Conservation (phyloP, 2,329 filamentous ascomycete species). For the Cladosporium sp. region DNA sequence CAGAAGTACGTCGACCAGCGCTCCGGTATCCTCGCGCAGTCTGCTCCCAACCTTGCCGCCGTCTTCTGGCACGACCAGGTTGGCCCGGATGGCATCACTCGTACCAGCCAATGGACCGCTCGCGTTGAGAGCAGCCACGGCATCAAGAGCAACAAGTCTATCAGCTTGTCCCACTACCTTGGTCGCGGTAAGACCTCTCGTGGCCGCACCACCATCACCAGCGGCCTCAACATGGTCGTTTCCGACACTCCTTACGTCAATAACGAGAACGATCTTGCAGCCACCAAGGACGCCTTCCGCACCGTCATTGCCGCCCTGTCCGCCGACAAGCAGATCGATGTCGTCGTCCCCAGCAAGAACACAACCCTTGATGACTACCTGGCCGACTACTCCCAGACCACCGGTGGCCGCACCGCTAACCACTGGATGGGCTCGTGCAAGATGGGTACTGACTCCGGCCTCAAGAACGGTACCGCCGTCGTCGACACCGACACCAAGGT, state of each 20-base stretch:
- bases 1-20: conserved; percentile 40
- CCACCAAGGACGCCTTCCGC: conserved; percentile 60
- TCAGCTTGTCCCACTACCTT: conserved; percentile 51
- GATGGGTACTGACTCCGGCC: conserved; percentile 40
- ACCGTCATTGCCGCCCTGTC: conserved; percentile 51
- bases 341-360: conserved; percentile 48
- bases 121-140: conserved; percentile 54
- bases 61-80: conserved; percentile 56
- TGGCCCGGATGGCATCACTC: conserved; percentile 52
- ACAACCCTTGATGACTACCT: conserved; percentile 49
- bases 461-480: conserved; percentile 38
- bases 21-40: conserved; percentile 56
- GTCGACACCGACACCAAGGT: conserved; percentile 47
- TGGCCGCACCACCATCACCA: conserved; percentile 55
- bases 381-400: conserved; percentile 41
- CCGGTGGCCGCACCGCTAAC: conserved; percentile 36
- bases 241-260: conserved; percentile 55
- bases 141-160: conserved; percentile 31
- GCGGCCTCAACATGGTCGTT: conserved; percentile 52
- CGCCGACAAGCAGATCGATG: conserved; percentile 50
- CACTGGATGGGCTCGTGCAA: conserved; percentile 39
- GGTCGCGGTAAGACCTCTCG: conserved; percentile 57
- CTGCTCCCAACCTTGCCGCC: conserved; percentile 59
- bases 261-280: conserved; percentile 51
- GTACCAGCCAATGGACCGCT: conserved; percentile 61